These are phyloP conservation scores for Exophiala bonariae DNA, from an alignment of 2,329 filamentous ascomycete species.

Conservation along the genomic window DNA sequence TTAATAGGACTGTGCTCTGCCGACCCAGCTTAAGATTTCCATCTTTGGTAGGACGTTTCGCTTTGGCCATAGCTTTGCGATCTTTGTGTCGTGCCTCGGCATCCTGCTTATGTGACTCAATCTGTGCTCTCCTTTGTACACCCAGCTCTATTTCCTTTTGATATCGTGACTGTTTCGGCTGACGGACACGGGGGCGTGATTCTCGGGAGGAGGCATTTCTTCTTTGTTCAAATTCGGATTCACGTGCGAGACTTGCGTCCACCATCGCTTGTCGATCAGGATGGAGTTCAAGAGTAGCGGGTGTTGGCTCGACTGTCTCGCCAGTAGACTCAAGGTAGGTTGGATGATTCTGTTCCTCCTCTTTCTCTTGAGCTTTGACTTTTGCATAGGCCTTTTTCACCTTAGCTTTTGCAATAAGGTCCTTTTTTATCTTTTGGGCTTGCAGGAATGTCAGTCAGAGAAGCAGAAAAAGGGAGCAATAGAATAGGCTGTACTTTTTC, in stretches of 20 bases:
- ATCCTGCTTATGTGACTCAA: constrained; percentile 55
- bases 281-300: constrained; percentile 55
- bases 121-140: constrained; percentile 57
- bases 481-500: constrained; percentile 60
- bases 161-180: constrained; percentile 52
- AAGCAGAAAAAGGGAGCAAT: constrained; percentile 5
- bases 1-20: constrained; percentile 75
- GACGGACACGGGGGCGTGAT: constrained; percentile 25
- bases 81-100: constrained; percentile 64
- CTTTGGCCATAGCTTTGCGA: constrained; percentile 63
- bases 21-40: constrained; percentile 78
- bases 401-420: constrained; percentile 88
- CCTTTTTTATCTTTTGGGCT: constrained; percentile 87
- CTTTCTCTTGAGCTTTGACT: constrained; percentile 65
- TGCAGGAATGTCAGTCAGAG: constrained; percentile 8
- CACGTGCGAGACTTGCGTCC: constrained; percentile 41
- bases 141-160: constrained; percentile 69
- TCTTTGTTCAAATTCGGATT: constrained; percentile 23
- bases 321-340: constrained; percentile 22
- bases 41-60: constrained; percentile 60
- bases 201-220: constrained; percentile 29
- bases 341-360: constrained; percentile 32
- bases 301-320: constrained; percentile 28
- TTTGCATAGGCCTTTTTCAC: constrained; percentile 91
- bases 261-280: constrained; percentile 62